Evolutionary conservation across 495 filamentous ascomycete genomes (phyloP).

Genomic region (Neurospora sp.): DNA sequence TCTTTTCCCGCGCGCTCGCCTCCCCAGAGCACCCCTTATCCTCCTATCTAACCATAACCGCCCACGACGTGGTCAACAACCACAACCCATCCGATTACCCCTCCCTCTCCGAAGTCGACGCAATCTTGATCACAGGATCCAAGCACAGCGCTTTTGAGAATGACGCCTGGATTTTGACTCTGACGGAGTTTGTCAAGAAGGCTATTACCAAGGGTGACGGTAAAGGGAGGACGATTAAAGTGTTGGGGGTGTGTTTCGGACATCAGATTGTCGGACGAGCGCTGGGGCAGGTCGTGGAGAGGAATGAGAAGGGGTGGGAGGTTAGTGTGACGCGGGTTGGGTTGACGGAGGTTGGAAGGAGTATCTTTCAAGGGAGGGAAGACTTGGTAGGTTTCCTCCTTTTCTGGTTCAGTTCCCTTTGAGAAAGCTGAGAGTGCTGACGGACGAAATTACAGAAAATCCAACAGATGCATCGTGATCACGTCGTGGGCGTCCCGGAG

Average conservation of each 20-base stretch:
- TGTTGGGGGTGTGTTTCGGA: constrained; percentile 83
- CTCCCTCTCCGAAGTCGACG: constrained; percentile 62
- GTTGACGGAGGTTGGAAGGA: constrained; percentile 59
- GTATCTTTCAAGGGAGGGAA: constrained; percentile 55
- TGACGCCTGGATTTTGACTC: constrained; percentile 62
- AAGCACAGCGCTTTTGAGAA: constrained; percentile 46
- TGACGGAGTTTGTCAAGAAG: constrained; percentile 59
- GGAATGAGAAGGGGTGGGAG: constrained; percentile 70
- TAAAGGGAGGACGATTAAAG: constrained; percentile 40
- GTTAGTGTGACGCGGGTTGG: constrained; percentile 60
- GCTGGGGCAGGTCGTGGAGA: constrained; percentile 55
- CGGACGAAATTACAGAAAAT: constrained; percentile 29
- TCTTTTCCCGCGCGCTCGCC: constrained; percentile 42
- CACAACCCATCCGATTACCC: constrained; percentile 42
- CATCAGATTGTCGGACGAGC: constrained; percentile 84
- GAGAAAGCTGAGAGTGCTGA: not conserved
- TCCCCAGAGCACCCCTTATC: constrained; percentile 16
- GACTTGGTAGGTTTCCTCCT: constrained; percentile 45
- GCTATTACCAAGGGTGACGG: constrained; percentile 17
- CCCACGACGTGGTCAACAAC: constrained; percentile 56
- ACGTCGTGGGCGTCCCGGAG: constrained; percentile 54
- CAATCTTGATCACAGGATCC: constrained; percentile 71
- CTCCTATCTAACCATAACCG: constrained; percentile 46
- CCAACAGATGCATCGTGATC: constrained; percentile 86
- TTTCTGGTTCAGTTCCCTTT: not conserved